phyloP scores from a whole-genome alignment of 495 filamentous ascomycete species.

The Aspergillus funiculosus region DNA sequence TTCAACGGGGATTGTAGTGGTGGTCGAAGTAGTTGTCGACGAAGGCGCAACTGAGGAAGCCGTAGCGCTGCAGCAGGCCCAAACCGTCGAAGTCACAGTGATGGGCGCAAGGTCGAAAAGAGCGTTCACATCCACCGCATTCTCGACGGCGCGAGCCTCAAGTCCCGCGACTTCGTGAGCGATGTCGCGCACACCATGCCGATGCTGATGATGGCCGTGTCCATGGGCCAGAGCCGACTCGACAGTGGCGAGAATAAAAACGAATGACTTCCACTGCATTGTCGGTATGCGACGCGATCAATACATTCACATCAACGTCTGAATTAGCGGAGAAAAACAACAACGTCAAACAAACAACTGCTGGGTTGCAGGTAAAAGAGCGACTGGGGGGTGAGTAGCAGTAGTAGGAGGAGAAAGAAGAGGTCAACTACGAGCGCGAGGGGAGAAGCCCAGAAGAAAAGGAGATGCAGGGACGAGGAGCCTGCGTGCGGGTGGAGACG shows the following conservation, averaged over 20 bases:
- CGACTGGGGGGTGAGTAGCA: slow-evolving; percentile 1
- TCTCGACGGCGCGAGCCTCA: slow-evolving; percentile 11
- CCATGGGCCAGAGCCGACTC: slow-evolving; percentile 22
- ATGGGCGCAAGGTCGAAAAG: slow-evolving; percentile 19
- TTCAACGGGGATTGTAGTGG: neutral
- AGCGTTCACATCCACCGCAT: slow-evolving; percentile 7
- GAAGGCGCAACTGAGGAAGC: neutral
- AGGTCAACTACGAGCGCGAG: no score
- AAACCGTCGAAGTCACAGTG: slow-evolving; percentile 28
- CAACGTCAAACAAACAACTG: slow-evolving; percentile 5
- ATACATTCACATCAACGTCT: slow-evolving; percentile 6
- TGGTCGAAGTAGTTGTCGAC: neutral
- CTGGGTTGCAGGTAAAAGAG: slow-evolving; percentile 4
- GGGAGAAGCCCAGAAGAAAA: slow-evolving; percentile 5
- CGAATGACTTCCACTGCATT: slow-evolving; percentile 29
- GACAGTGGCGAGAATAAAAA: slow-evolving; percentile 20
- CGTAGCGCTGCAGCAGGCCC: slow-evolving; percentile 9
- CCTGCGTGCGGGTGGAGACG: neutral
- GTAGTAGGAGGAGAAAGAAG: neutral
- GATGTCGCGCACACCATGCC: slow-evolving; percentile 19
- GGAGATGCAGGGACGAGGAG: slow-evolving; percentile 7
- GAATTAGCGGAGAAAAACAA: neutral
- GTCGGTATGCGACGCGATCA: slow-evolving; percentile 8
- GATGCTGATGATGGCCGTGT: slow-evolving; percentile 21
- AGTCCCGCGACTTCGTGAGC: slow-evolving; percentile 10